These are phyloP conservation scores for Ganoderma lucidum DNA, from an alignment of 1,284 basidiomycete genomes.

Conservation along the genomic window DNA sequence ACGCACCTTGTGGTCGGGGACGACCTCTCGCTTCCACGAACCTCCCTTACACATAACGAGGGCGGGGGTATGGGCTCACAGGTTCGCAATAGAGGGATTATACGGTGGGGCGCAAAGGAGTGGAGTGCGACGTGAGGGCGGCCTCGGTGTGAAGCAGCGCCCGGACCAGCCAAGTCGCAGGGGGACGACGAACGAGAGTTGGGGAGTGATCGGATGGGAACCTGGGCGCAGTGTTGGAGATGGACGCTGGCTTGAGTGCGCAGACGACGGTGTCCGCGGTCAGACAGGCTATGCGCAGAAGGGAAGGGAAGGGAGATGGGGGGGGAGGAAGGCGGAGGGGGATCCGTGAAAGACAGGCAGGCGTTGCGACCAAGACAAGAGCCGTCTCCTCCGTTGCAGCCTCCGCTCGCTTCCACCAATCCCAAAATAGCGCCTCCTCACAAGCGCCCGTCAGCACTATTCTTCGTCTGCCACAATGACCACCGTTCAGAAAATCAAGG, in stretches of 20 bases:
- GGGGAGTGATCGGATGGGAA: conserved; percentile 40
- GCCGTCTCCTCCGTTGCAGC: conserved; percentile 11
- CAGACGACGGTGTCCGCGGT: conserved; percentile 16
- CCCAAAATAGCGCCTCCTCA: conserved; percentile 7
- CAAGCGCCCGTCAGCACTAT: conserved; percentile 23
- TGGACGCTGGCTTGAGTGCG: conserved; percentile 29
- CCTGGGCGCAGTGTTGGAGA: conserved; percentile 28
- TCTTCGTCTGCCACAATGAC: conserved; percentile 63
- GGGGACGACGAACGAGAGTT: conserved; percentile 46
- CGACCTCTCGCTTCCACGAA: conserved; percentile 96
- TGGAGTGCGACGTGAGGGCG: conserved; percentile 42
- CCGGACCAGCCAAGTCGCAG: conserved; percentile 75
- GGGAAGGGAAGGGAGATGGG: conserved; percentile 1
- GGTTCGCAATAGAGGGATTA: conserved; percentile 33
- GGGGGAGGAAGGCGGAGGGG: conserved; percentile 4
- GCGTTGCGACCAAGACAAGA: conserved; percentile 24
- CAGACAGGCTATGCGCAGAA: conserved; percentile 17
- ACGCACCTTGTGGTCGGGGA: conserved; percentile 94
- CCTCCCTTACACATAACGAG: conserved; percentile 75
- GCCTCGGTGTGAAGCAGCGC: conserved; percentile 44
- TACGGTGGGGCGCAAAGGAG: conserved; percentile 35
- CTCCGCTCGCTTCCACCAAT: conserved; percentile 4
- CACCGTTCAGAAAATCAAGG: conserved; percentile 91
- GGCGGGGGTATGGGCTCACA: conserved; percentile 26
- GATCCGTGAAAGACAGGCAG: conserved; percentile 7